Percentiles rank a stretch among this genome's conserved stretches.
These are phyloP conservation scores for Athelia psychrophila DNA, from an alignment of 1,284 basidiomycete genomes.

Conservation along the genomic window DNA sequence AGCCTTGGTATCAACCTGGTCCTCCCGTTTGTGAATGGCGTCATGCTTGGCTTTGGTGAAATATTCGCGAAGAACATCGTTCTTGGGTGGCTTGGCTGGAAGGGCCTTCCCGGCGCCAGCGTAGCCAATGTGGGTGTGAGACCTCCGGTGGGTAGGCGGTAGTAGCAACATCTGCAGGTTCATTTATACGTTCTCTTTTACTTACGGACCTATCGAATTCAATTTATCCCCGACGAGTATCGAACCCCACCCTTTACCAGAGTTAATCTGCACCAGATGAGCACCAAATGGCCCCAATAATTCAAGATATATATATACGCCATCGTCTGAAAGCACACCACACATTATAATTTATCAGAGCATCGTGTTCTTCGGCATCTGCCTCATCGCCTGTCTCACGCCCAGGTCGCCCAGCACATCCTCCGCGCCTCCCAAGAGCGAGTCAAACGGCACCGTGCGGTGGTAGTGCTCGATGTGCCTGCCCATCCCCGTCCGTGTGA, in stretches of 20 bases:
- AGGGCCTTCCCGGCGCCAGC: conserved; percentile 21
- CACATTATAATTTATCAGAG: conserved; percentile 31
- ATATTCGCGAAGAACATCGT: conserved; percentile 92
- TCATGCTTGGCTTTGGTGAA: conserved; percentile 98
- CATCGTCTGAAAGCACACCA: background rate
- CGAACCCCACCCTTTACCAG: no score
- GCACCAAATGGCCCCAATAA: no score
- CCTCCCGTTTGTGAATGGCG: conserved; percentile 94
- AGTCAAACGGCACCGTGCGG: conserved; percentile 58
- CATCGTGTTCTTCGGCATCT: conserved; percentile 54
- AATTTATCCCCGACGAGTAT: no score
- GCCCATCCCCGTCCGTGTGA: conserved; percentile 70
- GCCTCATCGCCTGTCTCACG: conserved; percentile 65
- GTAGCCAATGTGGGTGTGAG: conserved; percentile 37
- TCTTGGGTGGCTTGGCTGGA: conserved; percentile 60
- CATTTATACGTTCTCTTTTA: background rate
- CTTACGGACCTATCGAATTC: no score
- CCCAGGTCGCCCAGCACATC: conserved; percentile 65
- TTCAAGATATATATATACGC: background rate
- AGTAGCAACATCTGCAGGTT: background rate
- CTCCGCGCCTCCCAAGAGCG: conserved; percentile 62
- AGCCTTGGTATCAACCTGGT: conserved; percentile 90
- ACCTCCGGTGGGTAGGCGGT: conserved; percentile 21
- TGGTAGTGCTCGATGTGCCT: conserved; percentile 64
- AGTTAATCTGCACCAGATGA: no score